Evolutionary conservation across 495 filamentous ascomycete genomes (phyloP), one percentile per base, ranked within the genome.

Genomic region (Parathielavia hyrcaniae): DNA sequence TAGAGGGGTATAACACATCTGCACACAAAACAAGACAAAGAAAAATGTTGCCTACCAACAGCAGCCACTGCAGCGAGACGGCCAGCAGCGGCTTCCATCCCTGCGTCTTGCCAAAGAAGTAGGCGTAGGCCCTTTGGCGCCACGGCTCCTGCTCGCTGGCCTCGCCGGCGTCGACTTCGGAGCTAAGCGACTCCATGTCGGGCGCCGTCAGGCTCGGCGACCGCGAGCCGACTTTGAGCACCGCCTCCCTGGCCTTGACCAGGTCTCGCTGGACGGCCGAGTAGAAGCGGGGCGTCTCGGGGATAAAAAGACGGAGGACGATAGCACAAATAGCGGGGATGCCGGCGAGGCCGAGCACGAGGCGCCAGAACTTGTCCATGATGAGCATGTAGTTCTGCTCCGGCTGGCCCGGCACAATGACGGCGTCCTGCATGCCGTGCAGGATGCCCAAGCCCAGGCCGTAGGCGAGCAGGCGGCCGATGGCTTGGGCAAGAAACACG

Each of bases 41-140:
- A 9, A 39, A 39, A 39, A 17, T 17, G 40, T 43, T 30, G 26
- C 26, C 6, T 30, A 30, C 40, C 8, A 50, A 30, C 8, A 50
- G 32, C 8, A 50, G 32, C 47, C 47, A 50, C 2, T 36, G 32
- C 32, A 50, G 8, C 9, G 47, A 50, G 30, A 36, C 20, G 47
- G 30, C 32, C 26, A 49, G 46, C 26, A 49, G 14, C 16, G 46
- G 46, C 46, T 49, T 49, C 46, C 46, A 49, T 3, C 46, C 46
- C 8, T 49, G 46, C 2, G 46, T 49, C 9, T 10, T 34, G 26
- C 46, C 46, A 5, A 50, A 36, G 32, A 50, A 50, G 32, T 50
- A 50, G n/a, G 4, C 47, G 26, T 49, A 49, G 3, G 46, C 46
- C 12, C 46, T 16, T 0, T 23, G 26, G 3, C 46, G 46, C 46